phyloP scores from a whole-genome alignment of 495 filamentous ascomycete species.

The Hypomontagnella monticulosa region DNA sequence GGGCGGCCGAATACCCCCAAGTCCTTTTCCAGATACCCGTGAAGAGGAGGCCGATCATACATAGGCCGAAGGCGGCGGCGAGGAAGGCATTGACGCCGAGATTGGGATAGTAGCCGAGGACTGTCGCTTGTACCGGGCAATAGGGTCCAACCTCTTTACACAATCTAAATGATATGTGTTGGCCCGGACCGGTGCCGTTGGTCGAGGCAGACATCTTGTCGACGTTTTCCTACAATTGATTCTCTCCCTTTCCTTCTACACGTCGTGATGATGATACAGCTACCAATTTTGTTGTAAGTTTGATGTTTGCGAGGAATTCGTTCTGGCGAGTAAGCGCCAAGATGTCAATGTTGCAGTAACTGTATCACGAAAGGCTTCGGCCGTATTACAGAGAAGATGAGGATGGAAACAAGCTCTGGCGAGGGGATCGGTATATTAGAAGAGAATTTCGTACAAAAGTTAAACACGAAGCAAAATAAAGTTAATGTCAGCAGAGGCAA shows the following conservation, averaged over 20 bases:
- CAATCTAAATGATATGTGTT: conserved; percentile 44
- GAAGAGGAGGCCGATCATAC: conserved; percentile 55
- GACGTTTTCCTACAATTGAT: not conserved
- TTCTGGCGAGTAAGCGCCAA: conserved; percentile 15
- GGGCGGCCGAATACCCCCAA: conserved; percentile 67
- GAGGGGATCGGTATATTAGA: not conserved
- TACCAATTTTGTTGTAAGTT: not conserved
- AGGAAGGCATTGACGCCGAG: conserved; percentile 71
- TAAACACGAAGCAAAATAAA: not conserved
- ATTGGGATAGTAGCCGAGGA: conserved; percentile 74
- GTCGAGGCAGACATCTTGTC: conserved; percentile 35
- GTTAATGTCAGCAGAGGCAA: conserved; percentile 7
- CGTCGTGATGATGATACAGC: not conserved
- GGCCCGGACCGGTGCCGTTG: conserved; percentile 28
- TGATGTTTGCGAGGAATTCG: not conserved
- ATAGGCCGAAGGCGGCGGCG: conserved; percentile 63
- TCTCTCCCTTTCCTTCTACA: not conserved
- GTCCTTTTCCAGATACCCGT: conserved; percentile 67
- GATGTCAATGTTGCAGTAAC: conserved; percentile 1
- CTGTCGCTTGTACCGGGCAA: conserved; percentile 69
- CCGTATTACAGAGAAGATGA: not conserved
- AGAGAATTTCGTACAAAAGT: not conserved
- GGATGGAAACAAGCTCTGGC: conserved; percentile 6
- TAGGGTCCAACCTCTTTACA: conserved; percentile 59
- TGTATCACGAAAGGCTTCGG: not conserved